Percentiles rank a stretch among this genome's conserved stretches.
Conservation (phyloP, 2,329 filamentous ascomycete genomes). For the Colletotrichum incanum region DNA sequence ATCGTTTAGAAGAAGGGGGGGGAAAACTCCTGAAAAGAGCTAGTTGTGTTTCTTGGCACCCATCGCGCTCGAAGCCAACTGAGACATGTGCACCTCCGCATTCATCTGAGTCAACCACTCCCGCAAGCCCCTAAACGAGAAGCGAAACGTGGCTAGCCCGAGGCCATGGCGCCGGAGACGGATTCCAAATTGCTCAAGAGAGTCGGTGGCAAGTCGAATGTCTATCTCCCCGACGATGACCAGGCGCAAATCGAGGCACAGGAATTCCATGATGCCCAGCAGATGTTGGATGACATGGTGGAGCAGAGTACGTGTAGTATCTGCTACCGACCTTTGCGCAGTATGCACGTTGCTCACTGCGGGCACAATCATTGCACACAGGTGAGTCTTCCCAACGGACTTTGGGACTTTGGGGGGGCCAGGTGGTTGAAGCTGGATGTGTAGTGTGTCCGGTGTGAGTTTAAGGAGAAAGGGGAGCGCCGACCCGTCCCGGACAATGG, state of each 20-base stretch:
- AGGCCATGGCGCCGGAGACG: background rate
- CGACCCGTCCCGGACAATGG: background rate
- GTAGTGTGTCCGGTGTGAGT: background rate
- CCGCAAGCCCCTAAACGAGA: background rate
- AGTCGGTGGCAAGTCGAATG: background rate
- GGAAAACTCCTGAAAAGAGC: background rate
- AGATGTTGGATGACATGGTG: constrained; percentile 14
- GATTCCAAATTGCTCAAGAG: background rate
- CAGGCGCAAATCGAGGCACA: background rate
- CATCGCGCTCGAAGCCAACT: background rate
- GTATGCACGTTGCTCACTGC: constrained; percentile 5
- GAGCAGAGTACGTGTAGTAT: constrained; percentile 8
- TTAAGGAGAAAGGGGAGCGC: background rate
- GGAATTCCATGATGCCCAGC: too few relatives aligned
- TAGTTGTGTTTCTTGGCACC: background rate
- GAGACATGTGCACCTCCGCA: background rate
- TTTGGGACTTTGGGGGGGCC: too few relatives aligned
- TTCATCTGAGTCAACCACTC: background rate
- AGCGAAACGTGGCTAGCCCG: background rate
- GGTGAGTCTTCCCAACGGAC: background rate
- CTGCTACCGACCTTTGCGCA: constrained; percentile 6
- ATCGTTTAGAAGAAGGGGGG: too few relatives aligned
- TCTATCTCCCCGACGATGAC: background rate
- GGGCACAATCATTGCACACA: constrained; percentile 16
- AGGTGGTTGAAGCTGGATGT: background rate